Evolutionary conservation across 1,139 yeast genomes (phyloP).

Genomic region (Meyerozyma sp.): DNA sequence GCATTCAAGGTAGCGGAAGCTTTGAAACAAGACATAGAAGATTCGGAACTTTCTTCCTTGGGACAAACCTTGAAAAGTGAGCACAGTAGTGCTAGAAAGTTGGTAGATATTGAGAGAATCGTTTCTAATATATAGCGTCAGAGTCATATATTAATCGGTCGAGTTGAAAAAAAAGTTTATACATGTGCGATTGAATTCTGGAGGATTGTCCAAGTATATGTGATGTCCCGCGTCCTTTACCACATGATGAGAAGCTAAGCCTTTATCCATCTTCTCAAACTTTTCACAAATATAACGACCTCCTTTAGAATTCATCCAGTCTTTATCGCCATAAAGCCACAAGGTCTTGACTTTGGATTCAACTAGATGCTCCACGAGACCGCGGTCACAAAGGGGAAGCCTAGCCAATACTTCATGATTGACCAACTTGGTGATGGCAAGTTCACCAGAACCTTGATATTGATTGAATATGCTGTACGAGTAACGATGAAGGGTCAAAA

Average conservation of each 20-base stretch:
- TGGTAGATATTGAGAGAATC: background rate
- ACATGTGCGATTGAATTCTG: slow-evolving; percentile 23
- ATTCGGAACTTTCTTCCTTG: background rate
- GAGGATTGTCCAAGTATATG: slow-evolving; percentile 36
- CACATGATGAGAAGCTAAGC: slow-evolving; percentile 16
- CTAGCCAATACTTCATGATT: slow-evolving; percentile 37
- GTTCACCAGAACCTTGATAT: slow-evolving; percentile 41
- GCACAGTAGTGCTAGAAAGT: background rate
- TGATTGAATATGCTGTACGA: slow-evolving; percentile 42
- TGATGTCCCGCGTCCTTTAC: slow-evolving; percentile 41
- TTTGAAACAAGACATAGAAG: slow-evolving; percentile 28
- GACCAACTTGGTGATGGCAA: slow-evolving; percentile 39
- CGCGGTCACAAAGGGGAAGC: slow-evolving; percentile 39
- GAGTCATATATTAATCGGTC: background rate
- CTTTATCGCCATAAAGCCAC: slow-evolving; percentile 41
- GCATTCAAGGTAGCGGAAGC: slow-evolving; percentile 47
- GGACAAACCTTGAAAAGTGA: background rate
- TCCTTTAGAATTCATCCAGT: slow-evolving; percentile 43
- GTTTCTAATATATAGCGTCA: background rate
- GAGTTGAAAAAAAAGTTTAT: slow-evolving; percentile 19
- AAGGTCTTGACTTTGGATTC: slow-evolving; percentile 20
- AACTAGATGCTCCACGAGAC: slow-evolving; percentile 25
- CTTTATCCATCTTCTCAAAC: slow-evolving; percentile 14
- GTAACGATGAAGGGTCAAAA: slow-evolving; percentile 36
- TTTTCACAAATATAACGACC: slow-evolving; percentile 30